phyloP scores from a whole-genome alignment of 2,329 filamentous ascomycete species.

The Pseudogymnoascus sp. region DNA sequence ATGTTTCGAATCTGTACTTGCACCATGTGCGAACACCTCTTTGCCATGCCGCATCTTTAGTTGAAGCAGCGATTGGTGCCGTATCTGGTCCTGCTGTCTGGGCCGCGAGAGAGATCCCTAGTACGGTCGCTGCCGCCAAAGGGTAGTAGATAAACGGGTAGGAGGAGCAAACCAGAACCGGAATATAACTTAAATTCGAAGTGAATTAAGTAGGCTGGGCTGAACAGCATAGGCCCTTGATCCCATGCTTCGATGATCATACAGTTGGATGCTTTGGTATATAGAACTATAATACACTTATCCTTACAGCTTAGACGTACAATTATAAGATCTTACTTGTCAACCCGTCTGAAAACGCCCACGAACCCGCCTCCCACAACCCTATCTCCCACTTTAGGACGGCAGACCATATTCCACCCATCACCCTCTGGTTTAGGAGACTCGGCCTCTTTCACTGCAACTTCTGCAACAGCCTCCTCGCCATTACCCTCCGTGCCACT shows the following conservation, averaged over 20 bases:
- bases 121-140: too few species aligned
- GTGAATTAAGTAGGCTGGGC: background rate
- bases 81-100: too few species aligned
- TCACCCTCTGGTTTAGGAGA: slow-evolving; percentile 11
- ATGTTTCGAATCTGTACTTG: too few species aligned
- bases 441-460: background rate
- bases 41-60: too few species aligned
- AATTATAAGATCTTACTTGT: background rate
- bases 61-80: too few species aligned
- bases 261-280: background rate
- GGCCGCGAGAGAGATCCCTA: too few species aligned
- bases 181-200: background rate
- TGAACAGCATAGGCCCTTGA: background rate
- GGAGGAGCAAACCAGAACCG: background rate
- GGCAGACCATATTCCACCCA: slow-evolving; percentile 40
- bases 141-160: too few species aligned
- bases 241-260: background rate
- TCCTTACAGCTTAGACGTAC: background rate
- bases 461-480: background rate
- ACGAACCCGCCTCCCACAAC: slow-evolving; percentile 44
- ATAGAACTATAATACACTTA: background rate
- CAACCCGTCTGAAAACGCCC: slow-evolving; percentile 30
- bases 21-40: too few species aligned
- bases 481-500: background rate
- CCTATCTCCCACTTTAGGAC: slow-evolving; percentile 40